Evolutionary conservation across 2,329 filamentous ascomycete species (phyloP), one percentile per base, ranked within the genome.

Genomic region (Cytospora piceicola): DNA sequence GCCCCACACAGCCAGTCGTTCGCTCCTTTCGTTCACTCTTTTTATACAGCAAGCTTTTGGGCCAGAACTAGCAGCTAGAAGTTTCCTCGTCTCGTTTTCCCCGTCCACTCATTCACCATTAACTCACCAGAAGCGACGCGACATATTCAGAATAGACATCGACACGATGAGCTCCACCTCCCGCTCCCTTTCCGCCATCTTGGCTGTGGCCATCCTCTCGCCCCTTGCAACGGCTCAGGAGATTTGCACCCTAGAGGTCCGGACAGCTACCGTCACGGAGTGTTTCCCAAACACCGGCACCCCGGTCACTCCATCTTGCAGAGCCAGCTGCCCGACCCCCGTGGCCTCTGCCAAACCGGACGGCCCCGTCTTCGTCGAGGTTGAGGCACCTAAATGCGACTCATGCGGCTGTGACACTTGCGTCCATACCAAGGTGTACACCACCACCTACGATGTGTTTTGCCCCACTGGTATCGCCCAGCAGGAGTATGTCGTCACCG

Each of bases 381-480:
- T 63, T 17, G 39, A 63, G 39, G 61, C 61, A 8, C 61, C 61
- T 6, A 63, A 57, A 39, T 63, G 61, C n/a, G 61, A 63, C 22
- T 57, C 53, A 39, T 63, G 61, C 42, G 61, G 61, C 52, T 63
- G 61, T 22, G 61, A 63, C 29, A 27, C 53, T 11, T 63, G 61
- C 22, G 61, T 55, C 1, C 61, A 63, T 53, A 63, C 53, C 55
- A 63, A 57, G 42, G 24, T 63, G 12, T 63, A 63, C 53, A 63
- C 61, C 61, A 63, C 61, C 39, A 63, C 61, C 14, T 63, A 63
- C 61, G 61, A 63, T 36, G 61, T 27, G 53, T 63, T 63, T 53
- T 63, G 61, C 61, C 61, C 61, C 30, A 63, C 61, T n/a, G 61
- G 61, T 52, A 27, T 63, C 53, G 11, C 53, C 61, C 51, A 57